These are phyloP conservation scores for Cercospora zeina DNA, from an alignment of 2,329 filamentous ascomycete species.

Conservation along the genomic window DNA sequence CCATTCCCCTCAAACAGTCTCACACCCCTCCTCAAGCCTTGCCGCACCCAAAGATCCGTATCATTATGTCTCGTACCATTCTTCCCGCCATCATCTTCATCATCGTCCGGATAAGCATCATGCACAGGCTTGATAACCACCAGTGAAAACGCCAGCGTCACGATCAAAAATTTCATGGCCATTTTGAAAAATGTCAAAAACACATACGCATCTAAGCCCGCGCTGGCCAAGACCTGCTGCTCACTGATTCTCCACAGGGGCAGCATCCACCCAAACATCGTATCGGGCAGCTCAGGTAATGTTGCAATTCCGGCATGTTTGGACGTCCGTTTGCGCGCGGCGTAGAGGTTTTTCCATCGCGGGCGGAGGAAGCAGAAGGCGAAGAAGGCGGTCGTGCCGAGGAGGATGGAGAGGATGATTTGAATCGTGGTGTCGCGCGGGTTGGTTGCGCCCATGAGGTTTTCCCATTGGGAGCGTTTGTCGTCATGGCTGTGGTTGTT, in stretches of 20 bases:
- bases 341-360: conserved; percentile 88
- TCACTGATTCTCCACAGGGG: conserved; percentile 81
- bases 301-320: conserved; percentile 59
- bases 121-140: conserved; percentile 85
- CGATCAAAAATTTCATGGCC: conserved; percentile 77
- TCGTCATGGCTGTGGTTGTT: conserved; percentile 1
- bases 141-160: conserved; percentile 79
- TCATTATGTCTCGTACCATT: conserved; percentile 21
- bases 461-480: conserved; percentile 14
- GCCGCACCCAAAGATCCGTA: conserved; percentile 13
- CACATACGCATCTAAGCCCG: conserved; percentile 92
- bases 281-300: conserved; percentile 78
- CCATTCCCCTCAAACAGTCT: conserved; percentile 19
- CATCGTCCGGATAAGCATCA: conserved; percentile 58
- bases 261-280: conserved; percentile 90
- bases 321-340: conserved; percentile 74
- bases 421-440: conserved; percentile 58
- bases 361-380: conserved; percentile 81
- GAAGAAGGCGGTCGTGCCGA: conserved; percentile 71
- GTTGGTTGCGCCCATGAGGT: conserved; percentile 39
- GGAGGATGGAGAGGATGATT: conserved; percentile 67
- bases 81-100: conserved; percentile 26
- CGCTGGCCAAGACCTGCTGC: conserved; percentile 83
- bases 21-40: conserved; percentile 22
- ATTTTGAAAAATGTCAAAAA: conserved; percentile 97